These are phyloP conservation scores for Ramaria rubella DNA, from an alignment of 768 basidiomycete genomes.

Conservation along the genomic window DNA sequence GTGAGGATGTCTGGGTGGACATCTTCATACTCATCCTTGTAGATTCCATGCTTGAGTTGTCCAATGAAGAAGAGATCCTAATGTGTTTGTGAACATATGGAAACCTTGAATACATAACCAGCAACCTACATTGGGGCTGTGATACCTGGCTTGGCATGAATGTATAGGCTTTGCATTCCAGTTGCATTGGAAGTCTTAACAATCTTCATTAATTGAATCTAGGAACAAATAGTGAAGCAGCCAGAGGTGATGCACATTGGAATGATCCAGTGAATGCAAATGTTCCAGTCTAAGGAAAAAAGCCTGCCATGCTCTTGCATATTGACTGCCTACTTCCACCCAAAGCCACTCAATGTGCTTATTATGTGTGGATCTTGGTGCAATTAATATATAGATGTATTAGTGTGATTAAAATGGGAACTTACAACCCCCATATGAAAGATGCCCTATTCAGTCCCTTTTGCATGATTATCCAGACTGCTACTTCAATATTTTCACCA, in stretches of 20 bases:
- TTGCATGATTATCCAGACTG: conserved; percentile 7
- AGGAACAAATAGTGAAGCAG: conserved; percentile 39
- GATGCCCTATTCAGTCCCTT: conserved; percentile 5
- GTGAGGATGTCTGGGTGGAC: background rate
- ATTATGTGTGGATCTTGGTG: conserved; percentile 5
- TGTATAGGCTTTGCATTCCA: conserved; percentile 38
- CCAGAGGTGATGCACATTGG: conserved; percentile 35
- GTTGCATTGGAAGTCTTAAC: conserved; percentile 24
- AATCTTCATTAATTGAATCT: conserved; percentile 30
- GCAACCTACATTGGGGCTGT: background rate
- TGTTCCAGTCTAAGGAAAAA: conserved; percentile 35
- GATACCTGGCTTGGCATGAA: background rate
- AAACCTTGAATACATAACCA: background rate
- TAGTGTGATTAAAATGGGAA: background rate
- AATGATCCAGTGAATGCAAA: conserved; percentile 28
- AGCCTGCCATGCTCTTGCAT: conserved; percentile 29
- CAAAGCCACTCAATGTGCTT: background rate
- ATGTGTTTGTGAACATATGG: background rate
- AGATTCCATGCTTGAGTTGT: background rate
- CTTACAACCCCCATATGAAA: conserved; percentile 11
- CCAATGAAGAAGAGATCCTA: background rate
- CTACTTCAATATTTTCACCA: conserved; percentile 10
- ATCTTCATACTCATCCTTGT: background rate
- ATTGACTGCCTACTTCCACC: background rate
- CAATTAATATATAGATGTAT: conserved; percentile 20